Evolutionary conservation across 177 flowering plant species (phyloP), one percentile per base, ranked within the genome.

Genomic region (Telopea speciosissima): DNA sequence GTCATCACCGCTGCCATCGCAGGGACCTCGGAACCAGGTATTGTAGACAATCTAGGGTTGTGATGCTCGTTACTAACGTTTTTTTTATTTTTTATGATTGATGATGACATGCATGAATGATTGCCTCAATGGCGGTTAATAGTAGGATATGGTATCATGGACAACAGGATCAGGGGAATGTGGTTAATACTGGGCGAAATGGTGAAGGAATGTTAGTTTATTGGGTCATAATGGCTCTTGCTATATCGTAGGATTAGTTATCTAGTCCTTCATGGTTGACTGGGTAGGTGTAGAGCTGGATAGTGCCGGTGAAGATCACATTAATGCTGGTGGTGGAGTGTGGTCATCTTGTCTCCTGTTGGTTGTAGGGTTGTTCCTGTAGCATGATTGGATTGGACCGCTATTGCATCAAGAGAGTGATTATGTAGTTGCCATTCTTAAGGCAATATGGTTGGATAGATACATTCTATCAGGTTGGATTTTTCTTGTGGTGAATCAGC

Each of bases 21-120:
- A 42, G 45, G 82, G 71, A 67, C 64, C 70, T 25, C 75, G 76
- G 31, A 78, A 74, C 71, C 85, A 80, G 85, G 85, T 80, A 68
- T 5, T 24, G 23, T 24, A 36, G 56, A 33, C 21, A 61, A 45
- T 40, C 44, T 61, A 13, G 33, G 69, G 28, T 68, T 68, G 60
- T 33, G 54, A 33, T 69, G 25, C 9, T 23, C 24, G 36, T n/a
- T 16, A 36, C 17, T 40, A 11, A n/a, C n/a, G n/a, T n/a, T n/a
- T n/a, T 17, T 13, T 14, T 8, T 26, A 8, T 42, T 42, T 42
- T 21, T 61, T 69, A 65, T 54, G 8, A n/a, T 58, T 54, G 23
- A n/a, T 58, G 23, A 28, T 28, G 19, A 40, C 42, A 31, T 63
- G 66, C 23, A 28, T 63, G n/a, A 12, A 5, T 63, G 44, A 63